These are phyloP conservation scores for Wakefieldia striispora DNA, from an alignment of 768 basidiomycete genomes.

Conservation along the genomic window DNA sequence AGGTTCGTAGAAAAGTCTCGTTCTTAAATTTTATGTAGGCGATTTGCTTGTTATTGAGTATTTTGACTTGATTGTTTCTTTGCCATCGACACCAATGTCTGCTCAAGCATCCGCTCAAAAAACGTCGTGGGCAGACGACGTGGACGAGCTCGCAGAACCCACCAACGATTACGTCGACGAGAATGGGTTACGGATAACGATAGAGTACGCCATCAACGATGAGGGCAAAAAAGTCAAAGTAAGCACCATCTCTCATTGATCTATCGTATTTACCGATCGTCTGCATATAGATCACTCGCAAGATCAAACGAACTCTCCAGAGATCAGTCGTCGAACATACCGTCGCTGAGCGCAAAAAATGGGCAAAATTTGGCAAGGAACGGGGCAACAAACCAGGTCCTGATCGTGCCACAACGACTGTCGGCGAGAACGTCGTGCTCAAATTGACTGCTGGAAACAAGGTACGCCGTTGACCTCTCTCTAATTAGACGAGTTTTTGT, in stretches of 20 bases:
- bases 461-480: conserved; percentile 32
- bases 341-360: conserved; percentile 91
- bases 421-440: conserved; percentile 70
- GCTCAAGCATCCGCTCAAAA: conserved; percentile 43
- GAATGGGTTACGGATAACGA: conserved; percentile 82
- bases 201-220: conserved; percentile 84
- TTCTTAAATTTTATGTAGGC: neutral
- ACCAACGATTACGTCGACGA: conserved; percentile 74
- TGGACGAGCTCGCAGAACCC: conserved; percentile 66
- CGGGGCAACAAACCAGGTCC: conserved; percentile 85
- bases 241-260: conserved; percentile 2
- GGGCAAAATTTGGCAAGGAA: conserved; percentile 93
- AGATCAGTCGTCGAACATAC: conserved; percentile 92
- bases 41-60: conserved; percentile 10
- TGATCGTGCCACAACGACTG: conserved; percentile 90
- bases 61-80: conserved; percentile 18
- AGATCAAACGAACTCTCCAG: conserved; percentile 81
- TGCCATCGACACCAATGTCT: conserved; percentile 17
- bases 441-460: conserved; percentile 65
- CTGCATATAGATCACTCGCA: conserved; percentile 68
- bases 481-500: neutral
- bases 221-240: conserved; percentile 96
- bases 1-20: no score
- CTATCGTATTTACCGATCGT: neutral
- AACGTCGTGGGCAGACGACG: conserved; percentile 88